Base-by-base conservation (phyloP, 2,329 filamentous ascomycete genomes). In the Dendryphion nanum region DNA sequence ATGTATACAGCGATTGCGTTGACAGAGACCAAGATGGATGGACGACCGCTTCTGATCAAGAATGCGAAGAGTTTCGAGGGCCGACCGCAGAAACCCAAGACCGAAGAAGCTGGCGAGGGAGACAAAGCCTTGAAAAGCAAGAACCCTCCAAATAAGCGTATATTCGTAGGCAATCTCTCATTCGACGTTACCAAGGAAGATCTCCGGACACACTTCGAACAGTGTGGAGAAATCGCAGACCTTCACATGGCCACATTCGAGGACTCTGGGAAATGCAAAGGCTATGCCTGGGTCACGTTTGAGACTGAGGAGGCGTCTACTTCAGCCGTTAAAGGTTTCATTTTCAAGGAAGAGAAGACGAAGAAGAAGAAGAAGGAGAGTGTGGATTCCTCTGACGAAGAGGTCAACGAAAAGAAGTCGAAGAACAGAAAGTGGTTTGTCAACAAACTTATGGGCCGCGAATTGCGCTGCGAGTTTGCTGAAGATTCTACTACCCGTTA, bases 231-330 rank as follows among this genome's bases (percentile, higher is more conserved):
- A 45, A 81, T 97, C 45, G 80, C 83, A 37, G 86, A 86, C 71
- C 78, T 89, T 48, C 91, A 95, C 69, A 74, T 97, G 50, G 93
- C 93, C 3, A 95, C 90, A 1, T 98, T 98, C 61, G 88, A 97
- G 66, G 94, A 98, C 65, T 85, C 85, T 15, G 93, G 93, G 30
- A 98, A 97, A 71, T 98, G 93, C 74, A 97, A 97, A 71, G 94
- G 93, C 14, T 98, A 85, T 69, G 93, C 85, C 5, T 98, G 93
- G 90, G 82, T 98, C 44, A 87, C 87, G 45, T 98, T 97, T 67
- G 83, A 84, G 60, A 82, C 89, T 35, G 61, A 90, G 8, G 82
- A 86, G 40, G 79, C 85, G 0, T 89, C 89, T 0, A 79, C 83
- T 34, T 78, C 77, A 55, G 87, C 86, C 3, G 89, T 95, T 48